phyloP scores from a whole-genome alignment of 108 stramenopile species.

The Thalassiosira profunda region DNA sequence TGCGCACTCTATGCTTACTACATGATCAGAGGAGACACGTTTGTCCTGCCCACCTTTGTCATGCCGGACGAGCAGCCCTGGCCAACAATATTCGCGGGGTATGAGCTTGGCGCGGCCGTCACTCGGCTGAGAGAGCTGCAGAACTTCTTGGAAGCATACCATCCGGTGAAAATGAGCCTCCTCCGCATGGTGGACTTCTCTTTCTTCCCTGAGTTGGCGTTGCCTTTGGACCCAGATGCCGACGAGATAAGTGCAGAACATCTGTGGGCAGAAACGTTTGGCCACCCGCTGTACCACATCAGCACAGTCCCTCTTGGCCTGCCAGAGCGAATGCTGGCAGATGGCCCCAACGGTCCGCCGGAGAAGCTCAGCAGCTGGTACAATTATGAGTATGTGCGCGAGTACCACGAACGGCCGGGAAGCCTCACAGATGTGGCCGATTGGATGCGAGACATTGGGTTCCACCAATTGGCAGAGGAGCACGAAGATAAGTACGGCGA shows the following conservation, averaged over 20 bases:
- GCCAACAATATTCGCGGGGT: conserved; percentile 86
- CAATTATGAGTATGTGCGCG: conserved; percentile 83
- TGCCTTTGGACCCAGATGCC: conserved; percentile 76
- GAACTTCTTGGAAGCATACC: conserved; percentile 86
- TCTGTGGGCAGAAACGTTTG: conserved; percentile 60
- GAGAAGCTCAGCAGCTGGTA: conserved; percentile 72
- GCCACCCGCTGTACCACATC: conserved; percentile 83
- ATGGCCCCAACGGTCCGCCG: conserved; percentile 74
- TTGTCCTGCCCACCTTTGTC: conserved; percentile 78
- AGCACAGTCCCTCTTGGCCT: conserved; percentile 69
- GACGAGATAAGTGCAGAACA: conserved; percentile 70
- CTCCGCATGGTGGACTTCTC: conserved; percentile 88
- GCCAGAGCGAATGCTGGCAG: conserved; percentile 74
- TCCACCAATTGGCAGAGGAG: conserved; percentile 77
- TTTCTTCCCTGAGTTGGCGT: conserved; percentile 84
- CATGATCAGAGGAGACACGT: conserved; percentile 89
- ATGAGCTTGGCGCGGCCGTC: conserved; percentile 85
- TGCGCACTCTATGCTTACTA: conserved; percentile 85
- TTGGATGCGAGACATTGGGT: conserved; percentile 71
- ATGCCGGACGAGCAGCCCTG: conserved; percentile 95
- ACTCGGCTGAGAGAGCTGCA: conserved; percentile 79
- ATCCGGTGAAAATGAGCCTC: conserved; percentile 83
- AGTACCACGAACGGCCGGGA: conserved; percentile 61
- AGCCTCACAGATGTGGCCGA: conserved; percentile 56
- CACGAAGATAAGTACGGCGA: conserved; percentile 86